Evolutionary conservation across 2,329 filamentous ascomycete species (phyloP), one percentile per base, ranked within the genome.

Genomic region (Cladosporium oxysporum): DNA sequence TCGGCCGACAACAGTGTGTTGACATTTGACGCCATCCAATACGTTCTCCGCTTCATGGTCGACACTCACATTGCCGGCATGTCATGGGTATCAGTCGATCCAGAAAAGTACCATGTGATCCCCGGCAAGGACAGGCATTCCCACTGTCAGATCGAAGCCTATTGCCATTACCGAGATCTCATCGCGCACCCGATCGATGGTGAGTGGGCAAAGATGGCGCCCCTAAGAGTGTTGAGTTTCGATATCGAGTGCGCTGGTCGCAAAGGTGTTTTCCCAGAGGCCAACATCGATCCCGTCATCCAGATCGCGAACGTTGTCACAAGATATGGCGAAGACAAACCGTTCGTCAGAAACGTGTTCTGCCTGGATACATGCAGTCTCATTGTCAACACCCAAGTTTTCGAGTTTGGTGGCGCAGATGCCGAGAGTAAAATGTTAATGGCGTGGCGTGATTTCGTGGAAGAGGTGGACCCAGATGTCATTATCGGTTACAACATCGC

Each of bases 401-500:
- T 97, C 49, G 90, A 93, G 68, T 97, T 91, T 70, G 83, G 90
- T 21, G 64, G 64, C 11, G 50, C 44, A 31, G 64, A 66, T 28
- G 85, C 86, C 52, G 95, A 99, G 77, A 88, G 90, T 64, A 88
- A 93, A 68, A 95, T 99, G 93, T 83, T 99, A n/a, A 88, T 90
- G 79, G 88, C 89, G 50, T 99, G 95, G 95, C 89, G 91, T 73
- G 86, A 96, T 67, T 99, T 99, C 70, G 79, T 99, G 18, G 85
- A 96, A 71, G 88, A 92, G 73, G 92, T 95, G 1, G 95, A 99
- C 71, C 94, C 95, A 0, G 95, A 99, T 80, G 91, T 99, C 70
- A 97, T 99, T 74, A 99, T 96, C 64, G 95, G 95, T 55, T 99
- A 99, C 88, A 99, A 99, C 78, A 99, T 96, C 80, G 83, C 91